Evolutionary conservation across 164 flowering plant species (phyloP).

Genomic region (Pachysandra terminalis): DNA sequence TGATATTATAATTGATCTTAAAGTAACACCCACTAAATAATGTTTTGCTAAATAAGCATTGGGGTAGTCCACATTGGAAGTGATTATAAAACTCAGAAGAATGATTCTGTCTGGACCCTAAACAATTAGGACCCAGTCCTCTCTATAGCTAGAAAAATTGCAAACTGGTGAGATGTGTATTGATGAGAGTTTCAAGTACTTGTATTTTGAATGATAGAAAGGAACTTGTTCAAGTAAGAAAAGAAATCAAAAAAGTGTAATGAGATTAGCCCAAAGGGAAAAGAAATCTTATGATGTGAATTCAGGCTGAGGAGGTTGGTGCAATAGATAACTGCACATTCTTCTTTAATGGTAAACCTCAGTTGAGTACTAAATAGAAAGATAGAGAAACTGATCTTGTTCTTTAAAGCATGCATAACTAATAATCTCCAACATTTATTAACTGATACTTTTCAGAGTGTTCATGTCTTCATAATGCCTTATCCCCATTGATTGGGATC

Average conservation of each 20-base stretch:
- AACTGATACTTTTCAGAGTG: too few relatives aligned
- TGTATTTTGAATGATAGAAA: too few relatives aligned
- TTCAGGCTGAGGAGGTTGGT: not conserved
- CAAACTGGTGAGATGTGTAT: too few relatives aligned
- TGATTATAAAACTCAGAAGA: constrained; percentile 6
- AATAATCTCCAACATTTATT: too few relatives aligned
- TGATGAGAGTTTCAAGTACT: too few relatives aligned
- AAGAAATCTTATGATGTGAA: not conserved
- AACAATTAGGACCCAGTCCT: not conserved
- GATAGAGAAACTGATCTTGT: too few relatives aligned
- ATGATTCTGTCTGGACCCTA: constrained; percentile 16
- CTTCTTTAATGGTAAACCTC: not conserved
- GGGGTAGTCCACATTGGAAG: constrained; percentile 20
- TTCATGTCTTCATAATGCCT: too few relatives aligned
- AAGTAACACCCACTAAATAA: constrained; percentile 22
- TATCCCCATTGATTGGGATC: too few relatives aligned
- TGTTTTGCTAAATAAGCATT: constrained; percentile 14
- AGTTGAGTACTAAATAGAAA: too few relatives aligned
- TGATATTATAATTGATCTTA: constrained; percentile 14
- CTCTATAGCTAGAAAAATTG: too few relatives aligned
- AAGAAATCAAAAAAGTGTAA: not conserved
- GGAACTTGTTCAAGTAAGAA: too few relatives aligned
- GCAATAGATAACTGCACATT: not conserved
- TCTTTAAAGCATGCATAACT: too few relatives aligned
- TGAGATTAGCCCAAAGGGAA: not conserved